Percentiles rank a stretch among this genome's conserved stretches.
phyloP scores from a whole-genome alignment of 345 rosid genomes.

The Iberis pinnata region DNA sequence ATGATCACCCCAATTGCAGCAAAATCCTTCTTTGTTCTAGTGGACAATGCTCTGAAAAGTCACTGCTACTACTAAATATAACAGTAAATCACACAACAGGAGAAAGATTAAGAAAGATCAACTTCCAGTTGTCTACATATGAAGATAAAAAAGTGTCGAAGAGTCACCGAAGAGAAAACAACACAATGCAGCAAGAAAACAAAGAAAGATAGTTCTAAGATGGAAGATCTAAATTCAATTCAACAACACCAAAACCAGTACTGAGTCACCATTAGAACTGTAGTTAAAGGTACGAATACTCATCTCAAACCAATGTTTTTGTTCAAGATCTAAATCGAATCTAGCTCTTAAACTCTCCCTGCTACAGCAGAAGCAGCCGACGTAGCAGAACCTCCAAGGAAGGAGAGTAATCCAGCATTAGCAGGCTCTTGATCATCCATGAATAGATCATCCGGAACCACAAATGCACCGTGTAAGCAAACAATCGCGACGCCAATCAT shows the following conservation, averaged over 20 bases:
- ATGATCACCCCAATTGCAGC: background rate
- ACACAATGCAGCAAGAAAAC: background rate
- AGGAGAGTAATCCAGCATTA: slow-evolving; percentile 23
- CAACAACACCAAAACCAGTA: too few relatives aligned
- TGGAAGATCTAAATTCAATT: slow-evolving; percentile 18
- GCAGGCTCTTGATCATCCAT: slow-evolving; percentile 28
- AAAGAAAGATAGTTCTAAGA: background rate
- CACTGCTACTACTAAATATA: too few relatives aligned
- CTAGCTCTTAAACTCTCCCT: background rate
- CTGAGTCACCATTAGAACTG: slow-evolving; percentile 1
- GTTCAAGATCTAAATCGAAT: slow-evolving; percentile 1
- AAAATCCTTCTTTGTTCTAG: too few relatives aligned
- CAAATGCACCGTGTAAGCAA: slow-evolving; percentile 31
- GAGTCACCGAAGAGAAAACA: slow-evolving; percentile 3
- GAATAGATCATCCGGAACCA: slow-evolving; percentile 31
- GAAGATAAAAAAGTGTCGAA: slow-evolving; percentile 3
- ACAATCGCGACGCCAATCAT: slow-evolving; percentile 21
- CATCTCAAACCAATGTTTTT: slow-evolving; percentile 3
- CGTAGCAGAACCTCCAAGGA: slow-evolving; percentile 25
- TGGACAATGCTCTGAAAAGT: too few relatives aligned
- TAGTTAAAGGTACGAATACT: background rate
- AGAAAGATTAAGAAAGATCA: slow-evolving; percentile 10
- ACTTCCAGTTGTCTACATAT: slow-evolving; percentile 12
- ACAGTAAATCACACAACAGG: too few relatives aligned
- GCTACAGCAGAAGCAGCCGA: slow-evolving; percentile 13